Base-by-base conservation (phyloP, 2,329 filamentous ascomycete genomes). In the Penicillium sp. region DNA sequence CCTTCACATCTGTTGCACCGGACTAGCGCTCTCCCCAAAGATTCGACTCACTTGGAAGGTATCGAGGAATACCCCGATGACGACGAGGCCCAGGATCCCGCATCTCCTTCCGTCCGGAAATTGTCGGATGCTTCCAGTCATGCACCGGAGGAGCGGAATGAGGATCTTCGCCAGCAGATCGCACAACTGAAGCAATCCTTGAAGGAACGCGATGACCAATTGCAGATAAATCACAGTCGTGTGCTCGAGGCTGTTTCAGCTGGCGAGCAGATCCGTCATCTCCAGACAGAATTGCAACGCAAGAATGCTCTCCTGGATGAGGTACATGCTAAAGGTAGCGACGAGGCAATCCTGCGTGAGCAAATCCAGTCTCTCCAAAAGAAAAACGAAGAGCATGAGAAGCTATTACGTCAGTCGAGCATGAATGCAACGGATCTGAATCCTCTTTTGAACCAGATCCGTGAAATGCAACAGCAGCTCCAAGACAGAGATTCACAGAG, bases 1-100 rank as follows among this genome's bases (percentile, higher is more conserved):
- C 75, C 75, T 5, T 75, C 73, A 17, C 75, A 76, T 57, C 33
- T 77, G 9, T 58, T 76, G 49, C 70, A 69, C 49, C 58, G 72
- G 31, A 65, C 57, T 6, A 65, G 63, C 36, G 61, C 53, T 1
- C 50, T 65, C 2, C 61, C 59, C 0, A 70, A 66, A 44, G 72
- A 74, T 41, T 63, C 62, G 8, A 72, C 69, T 1, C 70, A 71
- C 19, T 55, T 75, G 9, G 72, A 75, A 49, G 67, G 69, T 28
- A 73, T 75, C 19, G 70, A 74, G 48, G 73, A 75, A 51, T 63
- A 68, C 28, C 65, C 70, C 1, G 60, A 64, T 17, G 67, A 70
- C 43, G 50, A 59, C 11, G 60, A 66, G 16, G 45, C 57, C 2
- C 60, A 63, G 16, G 50, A 56, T 36, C 58, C 58, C 6, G 52